Percentiles rank a stretch among this genome's conserved stretches.
phyloP scores from a whole-genome alignment of 2,329 filamentous ascomycete species.

The Cytospora paraplurivora region DNA sequence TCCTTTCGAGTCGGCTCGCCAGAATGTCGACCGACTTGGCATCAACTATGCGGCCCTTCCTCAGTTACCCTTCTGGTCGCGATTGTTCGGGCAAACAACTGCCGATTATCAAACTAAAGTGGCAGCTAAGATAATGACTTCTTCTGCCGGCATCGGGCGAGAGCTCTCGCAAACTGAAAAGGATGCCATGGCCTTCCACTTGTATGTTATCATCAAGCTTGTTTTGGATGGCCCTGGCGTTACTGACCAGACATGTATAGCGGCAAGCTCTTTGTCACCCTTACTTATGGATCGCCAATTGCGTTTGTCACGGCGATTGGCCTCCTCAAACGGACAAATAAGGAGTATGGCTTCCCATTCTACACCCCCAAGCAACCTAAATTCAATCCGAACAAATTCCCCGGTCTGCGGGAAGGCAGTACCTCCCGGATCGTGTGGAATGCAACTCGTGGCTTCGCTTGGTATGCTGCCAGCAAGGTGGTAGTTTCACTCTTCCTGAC shows the following conservation, averaged over 20 bases:
- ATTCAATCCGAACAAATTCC: conserved; percentile 39
- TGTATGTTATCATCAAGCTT: not conserved
- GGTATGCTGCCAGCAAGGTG: conserved; percentile 36
- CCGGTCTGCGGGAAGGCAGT: conserved; percentile 35
- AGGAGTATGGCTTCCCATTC: conserved; percentile 45
- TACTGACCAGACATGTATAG: conserved; percentile 27
- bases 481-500: conserved; percentile 35
- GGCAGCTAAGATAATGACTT: conserved; percentile 22
- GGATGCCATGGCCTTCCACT: conserved; percentile 34
- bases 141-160: conserved; percentile 13
- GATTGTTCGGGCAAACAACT: conserved; percentile 2
- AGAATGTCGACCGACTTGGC: conserved; percentile 23
- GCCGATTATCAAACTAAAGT: conserved; percentile 7
- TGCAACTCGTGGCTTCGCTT: conserved; percentile 38
- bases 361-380: conserved; percentile 39
- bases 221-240: not conserved
- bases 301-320: conserved; percentile 31
- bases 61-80: conserved; percentile 19
- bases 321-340: conserved; percentile 35
- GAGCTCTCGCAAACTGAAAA: conserved; percentile 35
- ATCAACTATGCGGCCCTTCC: conserved; percentile 27
- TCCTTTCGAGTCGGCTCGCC: conserved; percentile 14
- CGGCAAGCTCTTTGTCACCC: conserved; percentile 34
- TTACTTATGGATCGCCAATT: conserved; percentile 36
- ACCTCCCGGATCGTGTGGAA: conserved; percentile 42